Base-by-base conservation (phyloP, 163 green algal species). In the Prototheca cutis region DNA sequence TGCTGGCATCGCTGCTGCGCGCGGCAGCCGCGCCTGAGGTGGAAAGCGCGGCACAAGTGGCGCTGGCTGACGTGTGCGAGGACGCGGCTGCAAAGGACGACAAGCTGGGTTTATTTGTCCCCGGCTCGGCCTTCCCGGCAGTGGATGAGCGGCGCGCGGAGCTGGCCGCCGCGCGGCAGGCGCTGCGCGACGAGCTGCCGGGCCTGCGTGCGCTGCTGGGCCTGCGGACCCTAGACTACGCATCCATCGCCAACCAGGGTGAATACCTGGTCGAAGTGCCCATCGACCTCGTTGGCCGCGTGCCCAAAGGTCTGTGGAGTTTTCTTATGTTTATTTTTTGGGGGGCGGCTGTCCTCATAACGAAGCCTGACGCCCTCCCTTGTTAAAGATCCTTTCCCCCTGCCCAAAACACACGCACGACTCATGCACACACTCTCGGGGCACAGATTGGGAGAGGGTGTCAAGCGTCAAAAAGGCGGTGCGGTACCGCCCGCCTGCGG, bases 211-310 rank as follows among this genome's bases (percentile, higher is more conserved):
- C 53, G 40, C 6, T 39, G 27, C 68, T 77, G 54, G 58, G 59
- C 10, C 29, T 73, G 39, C 48, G 40, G 0, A 52, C 55, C 10
- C 45, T 93, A 34, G 34, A 74, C n/a, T 95, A 76, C 33, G 48
- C 61, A 21, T 62, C 40, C 53, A 18, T 72, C 36, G 28, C 54
- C 25, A 72, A 78, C 55, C 74, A 83, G 68, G 83, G 79, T 4
- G 71, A 81, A 33, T 85, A 70, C 53, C 75, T 96, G 52, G 61
- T 96, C 7, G 88, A 96, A 70, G 77, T 94, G 23, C 78, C 84
- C 6, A 59, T 68, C 3, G 75, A 80, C 6, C 57, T 71, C 51
- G 64, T 70, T 27, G 60, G 58, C 19, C 53, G 68, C 4, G 66
- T 84, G 24, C 80, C 81, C 4, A 65, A 59, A 58, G 60, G 36